phyloP scores from a whole-genome alignment of 1,139 yeast species.

The Yamadazyma buinensis region DNA sequence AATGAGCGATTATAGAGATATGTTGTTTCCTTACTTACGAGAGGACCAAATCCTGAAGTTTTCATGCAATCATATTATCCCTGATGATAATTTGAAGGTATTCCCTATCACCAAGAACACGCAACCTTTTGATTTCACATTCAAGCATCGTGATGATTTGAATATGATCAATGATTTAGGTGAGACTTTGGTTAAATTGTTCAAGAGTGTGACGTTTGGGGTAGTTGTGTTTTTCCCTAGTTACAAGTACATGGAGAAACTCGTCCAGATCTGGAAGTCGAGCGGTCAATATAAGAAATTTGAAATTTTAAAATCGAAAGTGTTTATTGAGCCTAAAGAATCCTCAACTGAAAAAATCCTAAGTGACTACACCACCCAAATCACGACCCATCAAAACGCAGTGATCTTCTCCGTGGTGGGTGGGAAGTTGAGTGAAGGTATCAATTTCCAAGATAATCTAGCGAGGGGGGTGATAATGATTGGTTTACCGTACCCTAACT shows the following conservation, averaged over 20 bases:
- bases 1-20: constrained; percentile 59
- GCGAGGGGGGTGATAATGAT: constrained; percentile 87
- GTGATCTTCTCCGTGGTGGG: constrained; percentile 84
- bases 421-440: constrained; percentile 92
- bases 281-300: constrained; percentile 29
- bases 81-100: constrained; percentile 62
- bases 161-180: constrained; percentile 54
- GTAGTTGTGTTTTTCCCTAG: constrained; percentile 84
- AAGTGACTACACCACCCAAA: constrained; percentile 43
- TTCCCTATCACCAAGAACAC: constrained; percentile 40
- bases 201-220: constrained; percentile 62
- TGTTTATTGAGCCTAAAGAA: constrained; percentile 52
- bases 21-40: constrained; percentile 58
- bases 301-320: constrained; percentile 29
- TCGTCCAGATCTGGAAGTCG: constrained; percentile 50
- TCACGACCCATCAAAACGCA: constrained; percentile 48
- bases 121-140: constrained; percentile 79
- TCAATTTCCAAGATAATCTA: constrained; percentile 79
- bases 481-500: constrained; percentile 89
- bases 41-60: constrained; percentile 46
- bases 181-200: constrained; percentile 37
- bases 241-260: constrained; percentile 61
- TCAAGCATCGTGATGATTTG: constrained; percentile 51
- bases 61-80: constrained; percentile 83
- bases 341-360: constrained; percentile 46